phyloP scores from a whole-genome alignment of 257 asterid genomes.

The Nicotiana attenuata region DNA sequence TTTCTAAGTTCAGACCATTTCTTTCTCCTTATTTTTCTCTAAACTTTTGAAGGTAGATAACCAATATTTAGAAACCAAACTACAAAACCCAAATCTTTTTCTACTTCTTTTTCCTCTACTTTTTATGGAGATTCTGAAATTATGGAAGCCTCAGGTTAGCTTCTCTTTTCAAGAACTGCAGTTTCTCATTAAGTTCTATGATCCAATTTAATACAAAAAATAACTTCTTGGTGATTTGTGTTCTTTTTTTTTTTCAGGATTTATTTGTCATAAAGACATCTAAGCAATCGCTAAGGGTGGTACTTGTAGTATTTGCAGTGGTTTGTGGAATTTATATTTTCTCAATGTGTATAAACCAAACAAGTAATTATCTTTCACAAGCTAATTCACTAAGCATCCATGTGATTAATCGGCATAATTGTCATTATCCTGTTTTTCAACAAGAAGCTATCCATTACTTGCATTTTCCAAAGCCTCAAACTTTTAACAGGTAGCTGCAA shows the following conservation, averaged over 20 bases:
- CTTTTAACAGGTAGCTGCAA: conserved; percentile 48
- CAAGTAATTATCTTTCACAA: conserved; percentile 21
- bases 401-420: conserved; percentile 33
- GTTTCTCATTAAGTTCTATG: neutral
- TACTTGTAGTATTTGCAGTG: conserved; percentile 39
- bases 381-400: conserved; percentile 22
- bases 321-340: conserved; percentile 51
- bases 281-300: conserved; percentile 46
- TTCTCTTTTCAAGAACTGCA: neutral
- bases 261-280: conserved; percentile 27
- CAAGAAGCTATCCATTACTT: conserved; percentile 39
- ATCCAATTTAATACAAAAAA: neutral
- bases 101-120: neutral
- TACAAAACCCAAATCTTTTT: neutral
- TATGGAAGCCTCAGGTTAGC: conserved; percentile 43
- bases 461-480: conserved; percentile 65
- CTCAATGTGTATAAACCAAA: conserved; percentile 42
- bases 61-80: neutral
- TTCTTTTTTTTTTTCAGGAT: conserved; percentile 33
- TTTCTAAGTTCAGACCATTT: conserved; percentile 34
- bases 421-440: conserved; percentile 17
- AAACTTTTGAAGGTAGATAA: neutral
- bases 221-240: neutral
- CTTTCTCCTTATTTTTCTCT: conserved; percentile 47
- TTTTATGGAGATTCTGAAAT: conserved; percentile 37